phyloP scores from a whole-genome alignment of 2,329 filamentous ascomycete species.

The Orbilia blumenaviensis region DNA sequence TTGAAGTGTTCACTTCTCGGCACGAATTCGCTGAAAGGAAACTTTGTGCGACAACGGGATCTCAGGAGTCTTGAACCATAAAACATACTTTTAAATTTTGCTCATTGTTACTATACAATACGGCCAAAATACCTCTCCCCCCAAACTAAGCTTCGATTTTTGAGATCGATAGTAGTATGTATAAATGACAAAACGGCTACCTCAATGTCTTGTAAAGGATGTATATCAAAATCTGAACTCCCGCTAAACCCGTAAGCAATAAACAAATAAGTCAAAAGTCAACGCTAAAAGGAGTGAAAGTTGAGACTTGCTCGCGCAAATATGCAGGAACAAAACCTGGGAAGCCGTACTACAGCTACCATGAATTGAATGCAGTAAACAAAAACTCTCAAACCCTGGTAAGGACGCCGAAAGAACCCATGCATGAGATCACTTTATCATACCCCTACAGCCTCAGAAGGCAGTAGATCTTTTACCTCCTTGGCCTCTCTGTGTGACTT shows the following conservation, averaged over 20 bases:
- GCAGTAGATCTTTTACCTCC: constrained; percentile 14
- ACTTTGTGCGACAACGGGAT: neutral
- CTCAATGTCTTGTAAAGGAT: neutral
- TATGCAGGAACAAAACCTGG: constrained; percentile 1
- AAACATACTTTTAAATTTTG: neutral
- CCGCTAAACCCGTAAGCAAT: constrained; percentile 42
- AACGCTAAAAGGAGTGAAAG: constrained; percentile 16
- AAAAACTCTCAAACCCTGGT: constrained; percentile 18
- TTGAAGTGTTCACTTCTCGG: neutral
- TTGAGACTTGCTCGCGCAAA: constrained; percentile 4
- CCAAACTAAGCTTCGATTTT: neutral
- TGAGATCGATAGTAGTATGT: neutral
- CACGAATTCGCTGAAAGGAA: neutral
- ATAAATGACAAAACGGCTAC: constrained; percentile 3
- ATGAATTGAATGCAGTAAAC: neutral
- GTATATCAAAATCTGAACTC: constrained; percentile 19
- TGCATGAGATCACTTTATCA: constrained; percentile 27
- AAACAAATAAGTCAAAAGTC: neutral
- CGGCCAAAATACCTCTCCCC: constrained; percentile 16
- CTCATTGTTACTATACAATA: constrained; percentile 28
- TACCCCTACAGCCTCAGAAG: constrained; percentile 8
- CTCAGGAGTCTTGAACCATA: neutral
- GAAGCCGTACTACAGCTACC: constrained; percentile 21
- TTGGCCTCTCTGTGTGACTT: constrained; percentile 31
- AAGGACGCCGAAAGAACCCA: constrained; percentile 37